A percentile compares a stretch with the other conserved stretches of the same genome.
Conservation (phyloP, 176 grass and related monocot genomes). For the Alloteropsis semialata region DNA sequence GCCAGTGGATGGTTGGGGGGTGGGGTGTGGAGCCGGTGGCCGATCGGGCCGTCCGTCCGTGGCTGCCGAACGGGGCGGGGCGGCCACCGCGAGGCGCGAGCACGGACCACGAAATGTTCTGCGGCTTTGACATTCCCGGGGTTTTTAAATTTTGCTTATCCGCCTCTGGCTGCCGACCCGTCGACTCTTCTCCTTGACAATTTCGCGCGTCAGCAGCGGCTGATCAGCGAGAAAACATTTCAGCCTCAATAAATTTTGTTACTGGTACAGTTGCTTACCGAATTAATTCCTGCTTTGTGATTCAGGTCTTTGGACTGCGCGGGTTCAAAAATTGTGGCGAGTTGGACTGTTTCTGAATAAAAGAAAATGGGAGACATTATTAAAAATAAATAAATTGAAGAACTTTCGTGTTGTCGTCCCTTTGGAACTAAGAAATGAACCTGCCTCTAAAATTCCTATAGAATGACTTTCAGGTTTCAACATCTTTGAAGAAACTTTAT, state of each 20-base stretch:
- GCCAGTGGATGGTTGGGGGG: background rate
- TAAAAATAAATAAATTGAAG: background rate
- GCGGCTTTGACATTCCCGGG: constrained; percentile 26
- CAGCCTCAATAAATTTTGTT: background rate
- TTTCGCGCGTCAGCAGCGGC: background rate
- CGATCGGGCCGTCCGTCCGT: background rate
- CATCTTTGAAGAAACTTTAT: background rate
- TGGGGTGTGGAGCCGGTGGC: too few relatives aligned
- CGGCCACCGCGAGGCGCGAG: constrained; percentile 29
- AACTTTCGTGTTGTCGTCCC: background rate
- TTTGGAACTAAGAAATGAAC: background rate
- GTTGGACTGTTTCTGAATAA: background rate
- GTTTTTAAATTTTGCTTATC: background rate
- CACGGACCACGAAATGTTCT: constrained; percentile 42
- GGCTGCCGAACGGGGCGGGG: constrained; percentile 28
- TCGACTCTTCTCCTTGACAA: constrained; percentile 16
- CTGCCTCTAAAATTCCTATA: too few relatives aligned
- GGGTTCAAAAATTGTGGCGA: background rate
- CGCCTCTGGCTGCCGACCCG: background rate
- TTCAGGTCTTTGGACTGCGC: background rate
- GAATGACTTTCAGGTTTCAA: background rate
- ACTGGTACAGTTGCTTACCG: background rate
- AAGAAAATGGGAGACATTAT: background rate
- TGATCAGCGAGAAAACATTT: background rate
- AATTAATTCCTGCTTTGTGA: background rate